A percentile compares a stretch with the other conserved stretches of the same genome.
phyloP scores from a whole-genome alignment of 768 basidiomycete species.

The Kwoniella shandongensis region DNA sequence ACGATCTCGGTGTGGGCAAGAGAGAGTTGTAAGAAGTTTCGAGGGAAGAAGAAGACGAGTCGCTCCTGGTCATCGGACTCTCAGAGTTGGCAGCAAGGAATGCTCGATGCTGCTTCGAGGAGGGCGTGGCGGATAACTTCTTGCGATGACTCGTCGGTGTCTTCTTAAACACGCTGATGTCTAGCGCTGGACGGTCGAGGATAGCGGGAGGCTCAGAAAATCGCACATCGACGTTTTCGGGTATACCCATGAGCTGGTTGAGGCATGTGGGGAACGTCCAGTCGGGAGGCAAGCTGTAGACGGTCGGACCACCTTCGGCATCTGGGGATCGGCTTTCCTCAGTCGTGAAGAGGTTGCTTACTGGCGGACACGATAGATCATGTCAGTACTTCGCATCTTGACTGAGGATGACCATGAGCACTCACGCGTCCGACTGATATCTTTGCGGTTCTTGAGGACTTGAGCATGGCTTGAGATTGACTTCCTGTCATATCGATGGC shows the following conservation, averaged over 20 bases:
- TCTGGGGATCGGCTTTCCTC: conserved; percentile 10
- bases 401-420: background rate
- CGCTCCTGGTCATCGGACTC: too few species aligned
- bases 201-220: too few species aligned
- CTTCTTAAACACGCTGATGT: too few species aligned
- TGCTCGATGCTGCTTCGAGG: too few species aligned
- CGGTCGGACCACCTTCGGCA: conserved; percentile 5
- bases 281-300: conserved; percentile 10
- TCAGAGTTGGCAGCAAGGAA: too few species aligned
- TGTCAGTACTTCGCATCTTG: background rate
- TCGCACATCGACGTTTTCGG: conserved; percentile 9
- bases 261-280: conserved; percentile 15
- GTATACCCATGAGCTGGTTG: conserved; percentile 14
- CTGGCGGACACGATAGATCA: conserved; percentile 2
- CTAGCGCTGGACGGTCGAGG: too few species aligned
- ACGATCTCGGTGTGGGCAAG: conserved; percentile 10
- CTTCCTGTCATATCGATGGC: conserved; percentile 47
- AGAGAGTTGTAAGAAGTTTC: background rate
- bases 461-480: conserved; percentile 54
- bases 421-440: conserved; percentile 21
- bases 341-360: conserved; percentile 15
- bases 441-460: conserved; percentile 47
- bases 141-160: too few species aligned
- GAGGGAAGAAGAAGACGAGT: background rate
- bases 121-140: too few species aligned